A percentile compares a stretch with the other conserved stretches of the same genome.
Evolutionary conservation across 2,329 filamentous ascomycete species (phyloP).

Genomic region (Scortechinia acanthostroma): DNA sequence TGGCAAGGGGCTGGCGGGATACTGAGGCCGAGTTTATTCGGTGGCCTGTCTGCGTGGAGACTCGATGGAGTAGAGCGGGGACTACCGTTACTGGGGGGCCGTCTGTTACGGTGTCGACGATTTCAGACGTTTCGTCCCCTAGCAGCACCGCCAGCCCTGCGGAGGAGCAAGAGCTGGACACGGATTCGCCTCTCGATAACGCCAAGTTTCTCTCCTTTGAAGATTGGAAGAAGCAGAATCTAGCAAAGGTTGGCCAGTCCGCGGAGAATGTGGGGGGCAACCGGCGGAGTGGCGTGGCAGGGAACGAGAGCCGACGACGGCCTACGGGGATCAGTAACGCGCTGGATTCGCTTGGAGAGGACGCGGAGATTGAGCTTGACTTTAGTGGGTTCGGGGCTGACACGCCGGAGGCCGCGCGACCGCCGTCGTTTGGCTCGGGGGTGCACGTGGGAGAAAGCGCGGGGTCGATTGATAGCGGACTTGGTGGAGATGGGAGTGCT

Average conservation of each 20-base stretch:
- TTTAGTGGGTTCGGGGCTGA: background rate
- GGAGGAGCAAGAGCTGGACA: constrained; percentile 24
- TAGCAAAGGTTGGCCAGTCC: constrained; percentile 62
- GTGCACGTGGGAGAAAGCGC: background rate
- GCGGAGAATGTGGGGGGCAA: constrained; percentile 53
- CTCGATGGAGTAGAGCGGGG: background rate
- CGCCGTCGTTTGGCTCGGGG: background rate
- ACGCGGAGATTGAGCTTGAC: constrained; percentile 45
- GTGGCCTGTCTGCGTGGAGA: background rate
- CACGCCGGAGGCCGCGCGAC: background rate
- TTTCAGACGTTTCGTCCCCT: constrained; percentile 1
- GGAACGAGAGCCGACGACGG: constrained; percentile 33
- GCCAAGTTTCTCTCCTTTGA: constrained; percentile 70
- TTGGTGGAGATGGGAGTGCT: background rate
- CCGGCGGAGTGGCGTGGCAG: constrained; percentile 27
- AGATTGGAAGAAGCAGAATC: constrained; percentile 70
- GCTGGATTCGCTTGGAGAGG: constrained; percentile 62
- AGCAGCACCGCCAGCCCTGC: too few species aligned
- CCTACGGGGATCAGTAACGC: constrained; percentile 51
- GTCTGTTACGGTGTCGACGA: too few species aligned
- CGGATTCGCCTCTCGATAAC: constrained; percentile 59
- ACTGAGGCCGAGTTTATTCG: background rate
- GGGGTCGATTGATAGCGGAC: background rate
- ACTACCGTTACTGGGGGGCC: too few species aligned
- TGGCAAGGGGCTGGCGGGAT: background rate